Evolutionary conservation across 768 basidiomycete species (phyloP).

Genomic region (Amanita fuliginea): DNA sequence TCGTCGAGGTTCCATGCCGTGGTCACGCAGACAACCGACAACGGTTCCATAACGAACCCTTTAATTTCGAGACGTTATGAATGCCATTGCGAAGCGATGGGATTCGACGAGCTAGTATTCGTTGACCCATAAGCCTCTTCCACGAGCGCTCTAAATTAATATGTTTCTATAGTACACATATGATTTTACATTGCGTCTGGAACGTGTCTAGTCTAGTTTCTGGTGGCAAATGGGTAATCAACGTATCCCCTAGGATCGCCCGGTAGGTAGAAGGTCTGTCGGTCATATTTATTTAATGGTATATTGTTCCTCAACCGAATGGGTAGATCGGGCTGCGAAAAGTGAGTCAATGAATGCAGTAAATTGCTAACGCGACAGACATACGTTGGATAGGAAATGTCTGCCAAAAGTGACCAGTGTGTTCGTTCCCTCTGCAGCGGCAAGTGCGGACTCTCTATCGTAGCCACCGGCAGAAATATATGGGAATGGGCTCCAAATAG

Average conservation of each 20-base stretch:
- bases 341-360: neutral
- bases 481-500: slow-evolving; percentile 30
- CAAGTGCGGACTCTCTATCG: slow-evolving; percentile 26
- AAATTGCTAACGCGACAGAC: slow-evolving; percentile 3
- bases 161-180: too few species aligned
- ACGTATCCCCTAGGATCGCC: slow-evolving; percentile 19
- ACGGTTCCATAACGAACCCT: too few species aligned
- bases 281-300: slow-evolving; percentile 21
- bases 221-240: slow-evolving; percentile 17
- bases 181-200: too few species aligned
- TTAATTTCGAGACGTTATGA: too few species aligned
- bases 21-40: too few species aligned
- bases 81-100: too few species aligned
- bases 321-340: slow-evolving; percentile 30
- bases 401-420: slow-evolving; percentile 20
- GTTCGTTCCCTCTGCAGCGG: slow-evolving; percentile 22
- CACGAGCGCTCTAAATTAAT: too few species aligned
- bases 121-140: too few species aligned
- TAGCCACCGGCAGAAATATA: slow-evolving; percentile 36
- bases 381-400: slow-evolving; percentile 22
- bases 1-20: too few species aligned
- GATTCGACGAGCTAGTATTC: too few species aligned
- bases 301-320: slow-evolving; percentile 22
- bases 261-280: slow-evolving; percentile 27
- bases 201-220: neutral